Evolutionary conservation across 2,329 filamentous ascomycete genomes (phyloP), one percentile per base, ranked within the genome.

Genomic region (Leptographium radiaticola): DNA sequence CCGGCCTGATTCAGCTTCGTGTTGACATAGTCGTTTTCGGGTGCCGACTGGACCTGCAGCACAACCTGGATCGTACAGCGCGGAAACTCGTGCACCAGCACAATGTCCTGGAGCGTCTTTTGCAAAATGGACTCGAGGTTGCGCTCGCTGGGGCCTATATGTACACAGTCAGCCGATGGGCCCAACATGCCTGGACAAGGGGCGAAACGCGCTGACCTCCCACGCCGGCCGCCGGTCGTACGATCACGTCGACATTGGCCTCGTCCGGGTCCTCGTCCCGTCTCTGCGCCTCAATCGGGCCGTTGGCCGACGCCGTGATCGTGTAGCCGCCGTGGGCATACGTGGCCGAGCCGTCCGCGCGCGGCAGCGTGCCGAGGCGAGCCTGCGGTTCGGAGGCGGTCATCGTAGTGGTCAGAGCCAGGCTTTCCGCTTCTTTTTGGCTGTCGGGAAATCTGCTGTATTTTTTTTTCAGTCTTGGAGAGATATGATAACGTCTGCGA

Each of bases 181-280:
- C 16, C 40, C 15, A 43, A 20, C 25, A 25, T 25, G 25, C 25
- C 25, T 2, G 25, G 5, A 25, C 25, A 25, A 25, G 25, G 25
- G 25, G 25, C 52, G 42, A 51, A 57, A 56, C 52, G 25, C 49
- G 63, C 76, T 65, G 67, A 83, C 89, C 86, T 73, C 87, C 89
- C 47, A 93, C 83, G 16, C 90, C 90, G 59, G 85, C 83, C 39
- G 86, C 84, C 49, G 91, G 91, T 66, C 93, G 82, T 59, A 98
- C 80, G 65, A 91, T 83, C 55, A 98, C 87, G 69, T 97, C 93
- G 59, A 98, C 75, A 50, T 85, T 81, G 33, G 91, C 89, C 71
- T 96, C 89, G 68, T 95, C 90, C 9, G 93, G 86, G 60, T 93
- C 81, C 67, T 97, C 89, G 65, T 98, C 91, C 62, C 88, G 82